phyloP scores from a whole-genome alignment of 257 asterid genomes.

The Coffea canephora region DNA sequence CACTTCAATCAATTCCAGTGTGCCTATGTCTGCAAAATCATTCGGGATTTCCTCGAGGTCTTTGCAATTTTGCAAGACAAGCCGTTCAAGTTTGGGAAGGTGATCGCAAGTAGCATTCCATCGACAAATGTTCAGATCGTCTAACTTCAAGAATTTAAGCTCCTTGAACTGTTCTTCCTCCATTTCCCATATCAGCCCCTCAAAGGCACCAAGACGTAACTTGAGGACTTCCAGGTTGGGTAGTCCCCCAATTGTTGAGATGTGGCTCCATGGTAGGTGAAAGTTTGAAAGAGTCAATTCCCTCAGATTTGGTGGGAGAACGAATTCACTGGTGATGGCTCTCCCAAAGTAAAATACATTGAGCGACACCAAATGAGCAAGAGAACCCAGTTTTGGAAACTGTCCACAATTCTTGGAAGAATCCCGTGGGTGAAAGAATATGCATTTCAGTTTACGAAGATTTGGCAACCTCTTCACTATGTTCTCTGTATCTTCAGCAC shows the following conservation, averaged over 20 bases:
- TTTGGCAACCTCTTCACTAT: conserved; percentile 4
- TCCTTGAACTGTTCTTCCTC: conserved; percentile 6
- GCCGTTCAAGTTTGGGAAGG: conserved; percentile 6
- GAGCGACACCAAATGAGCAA: not conserved
- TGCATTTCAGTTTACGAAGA: conserved; percentile 1
- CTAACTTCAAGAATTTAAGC: conserved; percentile 14
- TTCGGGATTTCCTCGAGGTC: not conserved
- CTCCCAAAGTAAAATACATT: conserved; percentile 4
- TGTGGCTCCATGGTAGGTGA: not conserved
- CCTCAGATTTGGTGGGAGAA: not conserved
- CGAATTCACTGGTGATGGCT: not conserved
- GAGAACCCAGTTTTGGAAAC: not conserved
- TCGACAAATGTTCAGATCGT: not conserved
- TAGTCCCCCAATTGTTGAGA: not conserved
- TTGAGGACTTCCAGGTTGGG: conserved; percentile 11
- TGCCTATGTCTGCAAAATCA: not conserved
- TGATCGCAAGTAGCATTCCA: conserved; percentile 9
- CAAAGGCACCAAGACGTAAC: conserved; percentile 3
- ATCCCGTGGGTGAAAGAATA: conserved; percentile 1
- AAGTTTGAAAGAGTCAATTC: too few relatives aligned
- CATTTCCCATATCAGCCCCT: conserved; percentile 10
- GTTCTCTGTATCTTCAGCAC: not conserved
- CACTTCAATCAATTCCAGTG: not conserved
- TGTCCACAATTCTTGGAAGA: not conserved
- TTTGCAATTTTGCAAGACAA: conserved; percentile 7